phyloP scores from a whole-genome alignment of 305 asterid species.

The Solanum chacoense region DNA sequence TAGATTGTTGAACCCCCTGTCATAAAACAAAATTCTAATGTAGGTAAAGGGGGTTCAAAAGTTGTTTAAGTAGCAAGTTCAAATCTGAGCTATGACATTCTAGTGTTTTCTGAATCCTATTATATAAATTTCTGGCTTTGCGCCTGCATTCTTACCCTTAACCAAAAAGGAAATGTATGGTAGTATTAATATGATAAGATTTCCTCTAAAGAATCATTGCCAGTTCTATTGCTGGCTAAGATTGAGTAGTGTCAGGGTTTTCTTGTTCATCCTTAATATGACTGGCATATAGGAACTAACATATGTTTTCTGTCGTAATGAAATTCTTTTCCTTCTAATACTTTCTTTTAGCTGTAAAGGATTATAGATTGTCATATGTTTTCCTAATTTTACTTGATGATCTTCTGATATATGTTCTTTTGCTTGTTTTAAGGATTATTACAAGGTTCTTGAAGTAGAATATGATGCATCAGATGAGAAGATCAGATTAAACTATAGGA shows the following conservation, averaged over 20 bases:
- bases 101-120: background rate
- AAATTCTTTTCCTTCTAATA: background rate
- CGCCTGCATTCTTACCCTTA: background rate
- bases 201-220: background rate
- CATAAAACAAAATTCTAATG: background rate
- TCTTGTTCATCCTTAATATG: background rate
- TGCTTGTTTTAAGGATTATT: conserved; percentile 38
- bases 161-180: background rate
- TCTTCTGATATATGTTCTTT: background rate
- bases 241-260: background rate
- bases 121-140: background rate
- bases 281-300: background rate
- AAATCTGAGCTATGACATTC: background rate
- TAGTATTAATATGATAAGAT: background rate
- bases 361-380: background rate
- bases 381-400: background rate
- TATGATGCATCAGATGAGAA: conserved; percentile 62
- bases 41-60: background rate
- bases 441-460: conserved; percentile 56
- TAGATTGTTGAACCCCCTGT: background rate
- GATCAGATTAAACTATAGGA: conserved; percentile 46
- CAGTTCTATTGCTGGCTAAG: background rate
- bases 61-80: background rate
- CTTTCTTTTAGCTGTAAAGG: background rate
- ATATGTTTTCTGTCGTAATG: background rate